Evolutionary conservation across 1,139 yeast genomes (phyloP).

Genomic region (Blastobotrys aristatus): DNA sequence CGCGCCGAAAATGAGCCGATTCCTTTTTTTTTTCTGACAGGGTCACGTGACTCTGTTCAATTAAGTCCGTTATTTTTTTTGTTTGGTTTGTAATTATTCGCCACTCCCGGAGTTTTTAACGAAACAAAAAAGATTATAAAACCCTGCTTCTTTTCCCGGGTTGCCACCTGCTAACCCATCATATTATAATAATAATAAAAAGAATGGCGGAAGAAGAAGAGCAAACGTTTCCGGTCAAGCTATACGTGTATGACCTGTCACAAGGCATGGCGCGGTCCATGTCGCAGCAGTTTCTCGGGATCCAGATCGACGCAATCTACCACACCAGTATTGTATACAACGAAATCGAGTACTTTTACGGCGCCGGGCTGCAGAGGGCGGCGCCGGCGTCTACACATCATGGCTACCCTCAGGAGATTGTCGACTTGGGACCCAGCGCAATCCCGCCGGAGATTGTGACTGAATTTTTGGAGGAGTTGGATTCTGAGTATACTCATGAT

Average conservation of each 20-base stretch:
- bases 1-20: too few species aligned
- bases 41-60: too few species aligned
- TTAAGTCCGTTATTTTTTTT: too few species aligned
- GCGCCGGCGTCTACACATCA: slow-evolving; percentile 55
- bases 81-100: too few species aligned
- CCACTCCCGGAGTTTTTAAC: too few species aligned
- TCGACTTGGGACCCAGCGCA: slow-evolving; percentile 51
- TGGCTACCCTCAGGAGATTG: slow-evolving; percentile 51
- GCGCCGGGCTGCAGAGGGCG: slow-evolving; percentile 51
- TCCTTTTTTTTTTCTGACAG: too few species aligned
- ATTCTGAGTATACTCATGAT: slow-evolving; percentile 44
- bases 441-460: slow-evolving; percentile 48
- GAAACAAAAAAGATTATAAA: too few species aligned
- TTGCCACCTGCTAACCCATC: too few species aligned
- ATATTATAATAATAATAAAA: not conserved
- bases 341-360: slow-evolving; percentile 53
- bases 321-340: slow-evolving; percentile 60
- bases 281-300: slow-evolving; percentile 32
- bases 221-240: slow-evolving; percentile 39
- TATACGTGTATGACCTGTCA: slow-evolving; percentile 63
- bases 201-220: slow-evolving; percentile 10
- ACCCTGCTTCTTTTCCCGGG: too few species aligned
- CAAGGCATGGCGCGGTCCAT: slow-evolving; percentile 39
- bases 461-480: slow-evolving; percentile 50
- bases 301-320: slow-evolving; percentile 54